Percentiles rank a stretch among this genome's conserved stretches.
These are phyloP conservation scores for Wickerhamiella sorbophila DNA, from an alignment of 805 yeast genomes.

Conservation along the genomic window DNA sequence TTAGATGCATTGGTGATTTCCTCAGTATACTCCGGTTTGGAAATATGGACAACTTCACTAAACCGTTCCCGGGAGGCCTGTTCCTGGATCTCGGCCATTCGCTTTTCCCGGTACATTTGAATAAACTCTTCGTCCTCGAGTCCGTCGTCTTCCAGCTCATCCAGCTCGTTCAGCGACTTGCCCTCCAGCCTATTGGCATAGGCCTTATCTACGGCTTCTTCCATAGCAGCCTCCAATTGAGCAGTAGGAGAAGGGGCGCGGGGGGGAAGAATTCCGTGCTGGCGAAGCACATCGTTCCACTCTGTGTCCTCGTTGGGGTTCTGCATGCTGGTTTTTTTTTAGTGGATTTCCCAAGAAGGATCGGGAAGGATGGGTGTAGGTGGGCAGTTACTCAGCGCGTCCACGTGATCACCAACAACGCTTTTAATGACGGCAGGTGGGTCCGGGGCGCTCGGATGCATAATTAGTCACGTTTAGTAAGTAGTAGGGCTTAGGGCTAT, in stretches of 20 bases:
- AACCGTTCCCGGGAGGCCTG: constrained; percentile 42
- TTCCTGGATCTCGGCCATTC: constrained; percentile 59
- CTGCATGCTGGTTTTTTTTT: constrained; percentile 12
- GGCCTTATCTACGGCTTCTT: constrained; percentile 64
- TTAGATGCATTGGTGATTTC: constrained; percentile 77
- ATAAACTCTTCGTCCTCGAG: constrained; percentile 70
- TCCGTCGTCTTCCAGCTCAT: constrained; percentile 80
- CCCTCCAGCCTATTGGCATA: constrained; percentile 73
- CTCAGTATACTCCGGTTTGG: constrained; percentile 74
- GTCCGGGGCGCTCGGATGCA: too few species aligned
- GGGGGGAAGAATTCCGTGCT: constrained; percentile 84
- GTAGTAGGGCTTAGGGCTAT: constrained; percentile 2
- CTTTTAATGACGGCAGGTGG: too few species aligned
- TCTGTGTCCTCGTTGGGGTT: constrained; percentile 96
- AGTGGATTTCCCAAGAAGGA: constrained; percentile 24
- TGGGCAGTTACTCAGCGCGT: too few species aligned
- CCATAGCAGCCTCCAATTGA: constrained; percentile 74
- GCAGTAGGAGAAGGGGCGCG: constrained; percentile 80
- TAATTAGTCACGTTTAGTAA: neutral
- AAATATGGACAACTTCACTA: constrained; percentile 64
- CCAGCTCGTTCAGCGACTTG: constrained; percentile 66
- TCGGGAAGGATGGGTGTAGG: neutral
- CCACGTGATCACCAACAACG: too few species aligned
- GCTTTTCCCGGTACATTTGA: constrained; percentile 56
- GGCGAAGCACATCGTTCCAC: constrained; percentile 91